Evolutionary conservation across 2,329 filamentous ascomycete genomes (phyloP).

Genomic region (Bipolaris gigantea): DNA sequence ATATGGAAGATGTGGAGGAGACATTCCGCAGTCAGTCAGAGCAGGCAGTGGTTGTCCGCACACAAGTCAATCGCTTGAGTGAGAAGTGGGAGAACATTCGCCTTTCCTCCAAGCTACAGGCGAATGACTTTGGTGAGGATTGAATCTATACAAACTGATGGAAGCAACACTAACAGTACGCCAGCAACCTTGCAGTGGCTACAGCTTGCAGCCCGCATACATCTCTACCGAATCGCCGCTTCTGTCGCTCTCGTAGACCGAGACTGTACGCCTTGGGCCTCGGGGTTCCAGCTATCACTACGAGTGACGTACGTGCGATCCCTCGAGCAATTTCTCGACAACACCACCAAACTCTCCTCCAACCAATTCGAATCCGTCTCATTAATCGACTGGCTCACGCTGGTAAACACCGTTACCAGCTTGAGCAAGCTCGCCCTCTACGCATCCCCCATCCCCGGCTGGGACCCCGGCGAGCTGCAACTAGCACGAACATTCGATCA

Average conservation of each 20-base stretch:
- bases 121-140: conserved; percentile 36
- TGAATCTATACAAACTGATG: not conserved
- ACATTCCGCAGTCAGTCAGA: conserved; percentile 34
- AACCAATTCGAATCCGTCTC: conserved; percentile 36
- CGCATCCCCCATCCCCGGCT: conserved; percentile 36
- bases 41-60: conserved; percentile 35
- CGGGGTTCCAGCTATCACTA: conserved; percentile 42
- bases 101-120: conserved; percentile 31
- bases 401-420: conserved; percentile 33
- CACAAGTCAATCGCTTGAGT: conserved; percentile 38
- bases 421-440: conserved; percentile 38
- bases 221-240: conserved; percentile 33
- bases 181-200: conserved; percentile 39
- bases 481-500: conserved; percentile 38
- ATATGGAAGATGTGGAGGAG: conserved; percentile 42
- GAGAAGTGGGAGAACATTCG: conserved; percentile 41
- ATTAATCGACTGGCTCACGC: conserved; percentile 39
- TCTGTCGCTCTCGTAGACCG: conserved; percentile 34
- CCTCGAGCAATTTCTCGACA: conserved; percentile 40
- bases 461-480: conserved; percentile 40
- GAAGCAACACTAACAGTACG: conserved; percentile 11
- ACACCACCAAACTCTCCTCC: conserved; percentile 30
- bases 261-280: conserved; percentile 36
- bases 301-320: conserved; percentile 37
- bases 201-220: conserved; percentile 34